Base-by-base conservation (phyloP, 116 monocot genomes). In the Iris pallida region DNA sequence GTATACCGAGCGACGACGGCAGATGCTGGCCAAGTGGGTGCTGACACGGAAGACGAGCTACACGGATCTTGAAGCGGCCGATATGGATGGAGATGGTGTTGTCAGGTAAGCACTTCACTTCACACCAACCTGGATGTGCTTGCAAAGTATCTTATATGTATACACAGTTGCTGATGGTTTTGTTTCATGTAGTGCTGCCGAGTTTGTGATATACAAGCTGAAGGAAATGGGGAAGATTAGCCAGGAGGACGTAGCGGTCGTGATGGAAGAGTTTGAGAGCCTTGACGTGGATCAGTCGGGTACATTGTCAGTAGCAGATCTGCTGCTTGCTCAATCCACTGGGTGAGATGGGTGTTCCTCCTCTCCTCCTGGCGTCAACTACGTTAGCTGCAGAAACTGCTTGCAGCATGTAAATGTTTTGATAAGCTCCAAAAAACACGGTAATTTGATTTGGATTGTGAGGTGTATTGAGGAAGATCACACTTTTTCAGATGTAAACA, bases 171-270 rank as follows among this genome's bases (percentile, higher is more conserved):
- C 30, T 30, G 30, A 30, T 30, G 30, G 30, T 40, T 59, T 19
- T 30, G 13, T 59, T 59, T 30, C 5, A 10, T 16, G 6, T 75
- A 93, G 93, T 70, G 86, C 86, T 47, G 78, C 93, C 9, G 89
- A 93, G 63, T 93, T 93, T 68, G 76, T 93, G 45, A 68, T 93
- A 12, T 93, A 86, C 66, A 93, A 93, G 71, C 86, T 93, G 45
- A 89, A 93, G 66, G 93, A 89, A 74, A 75, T 93, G 77, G 89
- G 89, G n/a, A 93, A 93, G 81, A 86, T 93, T 4, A 89, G 46
- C 49, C 72, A 89, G 73, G 84, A 84, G 80, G 90, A 93, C 65
- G 78, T 93, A 45, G 63, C 86, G 42, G 40, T 65, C n/a, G 74
- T 93, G 40, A 52, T 93, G 73, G 84, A 89, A 75, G 89, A 93